Evolutionary conservation across 23 red algal species (phyloP), one percentile per base, ranked within the genome.

Genomic region (Chondrus crispus): DNA sequence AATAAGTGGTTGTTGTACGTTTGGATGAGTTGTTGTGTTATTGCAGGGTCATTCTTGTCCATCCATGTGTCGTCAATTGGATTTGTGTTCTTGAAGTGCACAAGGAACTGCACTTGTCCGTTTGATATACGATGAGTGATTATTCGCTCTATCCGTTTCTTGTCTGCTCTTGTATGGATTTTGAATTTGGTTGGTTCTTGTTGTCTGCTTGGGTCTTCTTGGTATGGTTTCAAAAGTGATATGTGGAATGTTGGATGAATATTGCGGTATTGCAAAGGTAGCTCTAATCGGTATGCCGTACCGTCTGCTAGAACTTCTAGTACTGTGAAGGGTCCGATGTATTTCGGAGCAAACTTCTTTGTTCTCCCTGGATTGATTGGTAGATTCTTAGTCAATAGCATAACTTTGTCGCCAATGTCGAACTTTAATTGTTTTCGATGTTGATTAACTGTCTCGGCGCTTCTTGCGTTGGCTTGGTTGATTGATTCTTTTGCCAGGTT

Each of bases 291-390:
- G 40, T 80, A 80, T 13, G 74, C 42, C 13, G 19, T 80, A 50
- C 40, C 39, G 36, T 41, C 16, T 47, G 74, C 74, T 47, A 80
- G 32, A 49, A 49, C 4, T 4, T 80, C 51, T 41, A 47, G 2
- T 22, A 80, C 46, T 80, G 19, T 1, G 19, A 80, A 80, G 12
- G 53, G 9, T 80, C 74, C 39, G 38, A 54, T 54, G 48, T 49
- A 80, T 80, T 80, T 46, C 30, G 74, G 74, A 49, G 74, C 37
- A 20, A 80, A 26, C 3, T 44, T 80, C 74, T 46, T 80, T 46
- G 48, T 20, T 22, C 46, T 33, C 24, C 29, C 19, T 5, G 37
- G 37, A 48, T 80, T 80, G 30, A 80, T 16, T 46, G 30, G 41
- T 4, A 54, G 51, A 0, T 44, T 80, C 30, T 0, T 24, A 28